phyloP scores from a whole-genome alignment of 768 basidiomycete species.

The Lepiota venenata region DNA sequence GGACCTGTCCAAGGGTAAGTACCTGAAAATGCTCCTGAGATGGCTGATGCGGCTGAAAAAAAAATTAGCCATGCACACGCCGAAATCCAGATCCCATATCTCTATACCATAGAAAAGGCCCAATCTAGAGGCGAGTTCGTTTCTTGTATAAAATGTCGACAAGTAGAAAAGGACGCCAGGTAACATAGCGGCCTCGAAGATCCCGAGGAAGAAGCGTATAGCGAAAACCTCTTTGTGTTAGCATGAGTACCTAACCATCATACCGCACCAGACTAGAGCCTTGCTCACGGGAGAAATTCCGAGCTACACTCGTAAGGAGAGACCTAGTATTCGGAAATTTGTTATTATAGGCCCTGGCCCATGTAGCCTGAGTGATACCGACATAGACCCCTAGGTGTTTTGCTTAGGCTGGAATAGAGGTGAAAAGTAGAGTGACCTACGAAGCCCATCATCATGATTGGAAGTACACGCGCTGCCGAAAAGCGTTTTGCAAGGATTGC shows the following conservation, averaged over 20 bases:
- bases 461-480: constrained; percentile 43
- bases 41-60: constrained; percentile 36
- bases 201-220: constrained; percentile 47
- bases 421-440: constrained; percentile 23
- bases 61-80: not conserved
- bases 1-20: not conserved
- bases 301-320: constrained; percentile 40
- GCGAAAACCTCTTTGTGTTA: constrained; percentile 36
- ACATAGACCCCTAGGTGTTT: constrained; percentile 37
- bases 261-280: too few species aligned
- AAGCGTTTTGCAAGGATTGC: constrained; percentile 46
- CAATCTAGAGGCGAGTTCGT: constrained; percentile 48
- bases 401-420: not conserved
- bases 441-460: constrained; percentile 49
- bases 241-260: not conserved
- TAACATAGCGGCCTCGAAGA: constrained; percentile 48
- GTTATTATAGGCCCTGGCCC: not conserved
- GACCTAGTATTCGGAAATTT: constrained; percentile 27
- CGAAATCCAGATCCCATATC: not conserved
- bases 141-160: constrained; percentile 48
- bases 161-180: constrained; percentile 50
- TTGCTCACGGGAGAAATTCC: constrained; percentile 39
- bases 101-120: constrained; percentile 44
- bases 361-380: constrained; percentile 6
- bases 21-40: constrained; percentile 47